Percentiles rank a stretch among this genome's conserved stretches.
Conservation (phyloP, 2,329 filamentous ascomycete genomes). For the Trichoderma guizhouense region DNA sequence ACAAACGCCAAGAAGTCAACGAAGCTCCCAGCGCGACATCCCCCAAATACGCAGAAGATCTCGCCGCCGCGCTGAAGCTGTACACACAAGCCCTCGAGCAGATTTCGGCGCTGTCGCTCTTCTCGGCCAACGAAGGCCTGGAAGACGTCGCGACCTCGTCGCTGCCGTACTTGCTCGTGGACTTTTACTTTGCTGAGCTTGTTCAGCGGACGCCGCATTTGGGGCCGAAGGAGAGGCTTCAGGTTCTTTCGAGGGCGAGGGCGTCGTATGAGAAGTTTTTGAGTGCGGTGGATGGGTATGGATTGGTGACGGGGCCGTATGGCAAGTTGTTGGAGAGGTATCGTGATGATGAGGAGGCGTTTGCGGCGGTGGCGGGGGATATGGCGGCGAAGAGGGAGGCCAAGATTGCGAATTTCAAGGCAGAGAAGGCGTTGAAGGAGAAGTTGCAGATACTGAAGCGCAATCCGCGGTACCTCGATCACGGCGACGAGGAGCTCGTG, state of each 20-base stretch:
- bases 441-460: conserved; percentile 63
- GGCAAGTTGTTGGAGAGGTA: conserved; percentile 70
- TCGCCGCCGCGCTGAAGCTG: conserved; percentile 63
- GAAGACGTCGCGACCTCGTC: conserved; percentile 86
- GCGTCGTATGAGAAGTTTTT: conserved; percentile 76
- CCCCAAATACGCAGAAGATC: conserved; percentile 62
- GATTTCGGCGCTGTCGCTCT: conserved; percentile 70
- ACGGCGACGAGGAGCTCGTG: conserved; percentile 79
- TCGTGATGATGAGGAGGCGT: conserved; percentile 65
- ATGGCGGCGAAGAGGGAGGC: conserved; percentile 69
- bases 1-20: conserved; percentile 56
- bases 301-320: conserved; percentile 63
- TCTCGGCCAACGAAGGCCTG: conserved; percentile 83
- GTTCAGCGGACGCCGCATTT: conserved; percentile 62
- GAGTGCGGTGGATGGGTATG: conserved; percentile 73
- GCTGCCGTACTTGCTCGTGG: conserved; percentile 77
- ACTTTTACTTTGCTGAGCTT: conserved; percentile 77
- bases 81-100: conserved; percentile 72
- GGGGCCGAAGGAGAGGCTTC: conserved; percentile 54
- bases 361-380: conserved; percentile 63
- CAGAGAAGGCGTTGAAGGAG: conserved; percentile 80
- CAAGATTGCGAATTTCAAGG: conserved; percentile 81
- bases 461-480: conserved; percentile 50
- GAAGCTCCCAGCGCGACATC: conserved; percentile 62
- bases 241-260: conserved; percentile 60